These are phyloP conservation scores for Penicillium goetzii DNA, from an alignment of 495 filamentous ascomycete species.

Conservation along the genomic window DNA sequence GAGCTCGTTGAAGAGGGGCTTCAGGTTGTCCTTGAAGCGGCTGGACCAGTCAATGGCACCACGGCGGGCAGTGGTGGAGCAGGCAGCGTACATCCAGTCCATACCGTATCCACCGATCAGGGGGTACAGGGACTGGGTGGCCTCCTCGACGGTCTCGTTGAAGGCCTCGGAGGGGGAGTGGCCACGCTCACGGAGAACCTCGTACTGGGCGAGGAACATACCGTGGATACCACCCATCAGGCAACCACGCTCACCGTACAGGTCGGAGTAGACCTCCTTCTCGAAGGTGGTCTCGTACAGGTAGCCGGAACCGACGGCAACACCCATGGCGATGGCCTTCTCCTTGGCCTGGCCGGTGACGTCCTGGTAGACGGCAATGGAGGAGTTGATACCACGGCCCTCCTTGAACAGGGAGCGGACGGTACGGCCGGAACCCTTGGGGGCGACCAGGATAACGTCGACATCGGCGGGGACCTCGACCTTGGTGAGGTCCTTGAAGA, in stretches of 20 bases:
- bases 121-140: conserved; percentile 96
- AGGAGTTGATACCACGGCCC: conserved; percentile 99
- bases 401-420: conserved; percentile 97
- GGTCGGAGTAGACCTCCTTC: conserved; percentile 99
- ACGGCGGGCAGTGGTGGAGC: conserved; percentile 96
- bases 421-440: conserved; percentile 98
- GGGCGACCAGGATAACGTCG: conserved; percentile 98
- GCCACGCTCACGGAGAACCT: conserved; percentile 97
- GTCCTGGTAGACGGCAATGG: conserved; percentile 97
- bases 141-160: conserved; percentile 99
- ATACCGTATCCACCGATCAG: conserved; percentile 95
- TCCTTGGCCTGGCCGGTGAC: conserved; percentile 98
- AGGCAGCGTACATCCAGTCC: conserved; percentile 99
- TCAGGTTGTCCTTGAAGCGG: conserved; percentile 92
- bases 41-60: conserved; percentile 98
- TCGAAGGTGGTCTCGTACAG: conserved; percentile 99
- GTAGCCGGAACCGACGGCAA: conserved; percentile 94
- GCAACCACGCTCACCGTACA: conserved; percentile 99
- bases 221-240: conserved; percentile 99
- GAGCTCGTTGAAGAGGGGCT: conserved; percentile 96
- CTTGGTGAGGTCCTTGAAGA: conserved; percentile 99
- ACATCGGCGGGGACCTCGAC: conserved; percentile 94
- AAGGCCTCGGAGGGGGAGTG: conserved; percentile 98
- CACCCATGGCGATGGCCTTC: conserved; percentile 95
- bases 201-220: conserved; percentile 99